phyloP scores from a whole-genome alignment of 495 filamentous ascomycete genomes.

The Penicillium salamii region DNA sequence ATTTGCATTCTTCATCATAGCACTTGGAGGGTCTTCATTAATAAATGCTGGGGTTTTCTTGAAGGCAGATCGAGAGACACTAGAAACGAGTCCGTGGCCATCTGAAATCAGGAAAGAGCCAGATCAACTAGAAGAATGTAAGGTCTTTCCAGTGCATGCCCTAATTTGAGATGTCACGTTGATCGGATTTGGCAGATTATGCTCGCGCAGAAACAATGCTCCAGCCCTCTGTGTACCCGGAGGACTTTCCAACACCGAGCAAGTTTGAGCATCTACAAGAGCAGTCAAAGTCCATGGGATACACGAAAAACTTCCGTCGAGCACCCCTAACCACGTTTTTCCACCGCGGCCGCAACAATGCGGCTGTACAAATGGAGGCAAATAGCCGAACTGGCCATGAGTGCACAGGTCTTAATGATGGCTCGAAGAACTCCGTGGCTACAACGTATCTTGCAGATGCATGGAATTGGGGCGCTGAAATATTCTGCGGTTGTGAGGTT shows the following conservation, averaged over 20 bases:
- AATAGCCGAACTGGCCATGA: slow-evolving; percentile 61
- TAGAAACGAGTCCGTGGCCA: slow-evolving; percentile 58
- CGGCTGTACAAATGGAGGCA: slow-evolving; percentile 59
- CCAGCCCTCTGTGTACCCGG: slow-evolving; percentile 57
- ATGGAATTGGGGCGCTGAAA: slow-evolving; percentile 73
- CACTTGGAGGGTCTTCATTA: slow-evolving; percentile 62
- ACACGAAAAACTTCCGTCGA: slow-evolving; percentile 51
- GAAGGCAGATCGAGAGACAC: slow-evolving; percentile 52
- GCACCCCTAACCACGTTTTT: slow-evolving; percentile 63
- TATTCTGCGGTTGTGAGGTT: slow-evolving; percentile 71
- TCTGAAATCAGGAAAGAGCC: slow-evolving; percentile 51
- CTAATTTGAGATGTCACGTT: neutral
- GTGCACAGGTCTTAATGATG: slow-evolving; percentile 63
- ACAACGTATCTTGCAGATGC: slow-evolving; percentile 69
- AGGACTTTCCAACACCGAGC: slow-evolving; percentile 49
- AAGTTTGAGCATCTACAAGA: slow-evolving; percentile 57
- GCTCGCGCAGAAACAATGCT: slow-evolving; percentile 53
- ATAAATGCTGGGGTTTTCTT: slow-evolving; percentile 69
- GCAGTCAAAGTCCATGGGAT: slow-evolving; percentile 51
- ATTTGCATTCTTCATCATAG: slow-evolving; percentile 21
- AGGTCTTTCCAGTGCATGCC: slow-evolving; percentile 19
- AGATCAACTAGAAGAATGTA: slow-evolving; percentile 47
- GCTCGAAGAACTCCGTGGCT: slow-evolving; percentile 61
- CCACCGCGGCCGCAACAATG: slow-evolving; percentile 54
- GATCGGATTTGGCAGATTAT: slow-evolving; percentile 45